A percentile compares a stretch with the other conserved stretches of the same genome.
These are phyloP conservation scores for Rubroshorea leprosula DNA, from an alignment of 345 rosid species.

Conservation along the genomic window DNA sequence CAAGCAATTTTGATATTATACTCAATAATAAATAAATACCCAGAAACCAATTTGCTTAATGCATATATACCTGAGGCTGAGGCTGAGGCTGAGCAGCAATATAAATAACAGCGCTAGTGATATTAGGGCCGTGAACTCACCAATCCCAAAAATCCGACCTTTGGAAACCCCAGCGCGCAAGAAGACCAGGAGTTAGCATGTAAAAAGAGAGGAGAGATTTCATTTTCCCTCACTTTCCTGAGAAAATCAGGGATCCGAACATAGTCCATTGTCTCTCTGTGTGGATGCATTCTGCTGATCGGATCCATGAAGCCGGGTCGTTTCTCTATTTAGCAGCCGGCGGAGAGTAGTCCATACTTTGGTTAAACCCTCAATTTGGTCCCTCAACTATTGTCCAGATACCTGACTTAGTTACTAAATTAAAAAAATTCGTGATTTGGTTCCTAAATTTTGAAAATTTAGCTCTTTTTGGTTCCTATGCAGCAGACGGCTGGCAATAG, in stretches of 20 bases:
- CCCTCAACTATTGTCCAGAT: no score
- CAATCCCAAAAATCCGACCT: neutral
- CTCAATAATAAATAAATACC: no score
- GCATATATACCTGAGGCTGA: neutral
- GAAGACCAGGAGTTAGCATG: conserved; percentile 21
- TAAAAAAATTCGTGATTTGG: no score
- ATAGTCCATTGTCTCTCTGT: conserved; percentile 29
- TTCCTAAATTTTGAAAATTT: no score
- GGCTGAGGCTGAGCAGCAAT: neutral
- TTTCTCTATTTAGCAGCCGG: conserved; percentile 21
- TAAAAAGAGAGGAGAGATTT: conserved; percentile 18
- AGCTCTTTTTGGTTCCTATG: no score
- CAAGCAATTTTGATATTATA: no score
- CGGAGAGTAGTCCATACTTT: conserved; percentile 25
- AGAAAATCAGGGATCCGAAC: conserved; percentile 30
- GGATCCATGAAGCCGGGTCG: conserved; percentile 21
- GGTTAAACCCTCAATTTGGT: no score
- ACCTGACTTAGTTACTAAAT: no score
- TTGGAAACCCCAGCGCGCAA: neutral
- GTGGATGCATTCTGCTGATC: conserved; percentile 21
- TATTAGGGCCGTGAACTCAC: conserved; percentile 54
- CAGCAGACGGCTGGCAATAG: no score
- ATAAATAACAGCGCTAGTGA: neutral
- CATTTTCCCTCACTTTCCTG: conserved; percentile 31
- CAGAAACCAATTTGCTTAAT: neutral